These are phyloP conservation scores for Stagonosporopsis rhizophila DNA, from an alignment of 2,329 filamentous ascomycete genomes.

Conservation along the genomic window DNA sequence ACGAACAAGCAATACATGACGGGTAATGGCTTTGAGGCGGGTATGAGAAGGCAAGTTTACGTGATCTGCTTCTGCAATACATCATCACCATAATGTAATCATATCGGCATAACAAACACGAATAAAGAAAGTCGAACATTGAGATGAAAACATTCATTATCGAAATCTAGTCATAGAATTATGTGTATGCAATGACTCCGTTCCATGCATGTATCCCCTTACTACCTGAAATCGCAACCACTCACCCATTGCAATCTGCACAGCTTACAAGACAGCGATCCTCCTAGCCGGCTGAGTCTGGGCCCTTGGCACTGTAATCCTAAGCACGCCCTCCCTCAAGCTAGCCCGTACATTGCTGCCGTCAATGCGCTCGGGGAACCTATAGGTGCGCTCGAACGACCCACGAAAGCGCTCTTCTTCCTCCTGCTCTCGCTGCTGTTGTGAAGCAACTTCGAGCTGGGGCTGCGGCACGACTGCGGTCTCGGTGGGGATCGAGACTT, in stretches of 20 bases:
- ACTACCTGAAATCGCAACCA: background rate
- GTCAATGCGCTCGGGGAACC: conserved; percentile 70
- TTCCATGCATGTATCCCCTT: conserved; percentile 1
- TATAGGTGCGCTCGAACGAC: conserved; percentile 72
- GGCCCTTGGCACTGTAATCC: conserved; percentile 70
- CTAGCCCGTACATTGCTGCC: conserved; percentile 66
- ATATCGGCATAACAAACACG: background rate
- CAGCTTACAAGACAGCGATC: conserved; percentile 38
- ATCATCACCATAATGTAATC: background rate
- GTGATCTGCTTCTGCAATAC: too few species aligned
- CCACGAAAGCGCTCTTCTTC: conserved; percentile 66
- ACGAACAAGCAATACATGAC: background rate
- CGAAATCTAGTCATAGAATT: conserved; percentile 1
- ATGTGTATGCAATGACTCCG: background rate
- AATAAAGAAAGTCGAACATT: background rate
- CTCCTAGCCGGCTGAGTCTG: conserved; percentile 35
- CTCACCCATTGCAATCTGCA: background rate
- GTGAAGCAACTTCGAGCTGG: conserved; percentile 26
- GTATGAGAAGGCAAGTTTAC: too few species aligned
- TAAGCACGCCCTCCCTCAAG: conserved; percentile 71
- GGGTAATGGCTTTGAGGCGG: background rate
- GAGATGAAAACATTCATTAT: background rate
- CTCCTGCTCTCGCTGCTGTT: conserved; percentile 26
- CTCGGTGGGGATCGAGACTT: conserved; percentile 18
- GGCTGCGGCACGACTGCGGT: conserved; percentile 28